Evolutionary conservation across 495 filamentous ascomycete genomes (phyloP).

Genomic region (Geoglossum glabrum): DNA sequence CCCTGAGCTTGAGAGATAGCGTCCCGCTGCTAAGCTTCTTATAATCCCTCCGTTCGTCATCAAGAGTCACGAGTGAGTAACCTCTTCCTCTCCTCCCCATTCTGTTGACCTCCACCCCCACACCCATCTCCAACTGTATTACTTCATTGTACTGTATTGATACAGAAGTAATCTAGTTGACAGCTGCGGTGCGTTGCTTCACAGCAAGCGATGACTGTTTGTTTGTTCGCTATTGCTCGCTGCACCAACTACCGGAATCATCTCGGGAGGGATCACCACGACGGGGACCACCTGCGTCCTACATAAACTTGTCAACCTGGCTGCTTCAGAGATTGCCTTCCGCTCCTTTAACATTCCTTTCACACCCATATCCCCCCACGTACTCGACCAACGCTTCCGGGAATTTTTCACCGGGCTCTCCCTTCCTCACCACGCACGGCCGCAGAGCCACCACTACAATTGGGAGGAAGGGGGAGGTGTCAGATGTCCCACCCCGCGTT

Average conservation of each 20-base stretch:
- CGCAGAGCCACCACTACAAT: background rate
- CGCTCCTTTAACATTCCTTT: background rate
- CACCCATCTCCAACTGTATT: background rate
- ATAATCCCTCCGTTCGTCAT: slow-evolving; percentile 1
- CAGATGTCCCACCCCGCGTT: background rate
- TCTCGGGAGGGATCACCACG: background rate
- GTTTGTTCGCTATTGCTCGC: background rate
- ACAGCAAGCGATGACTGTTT: slow-evolving; percentile 1
- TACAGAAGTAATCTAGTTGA: background rate
- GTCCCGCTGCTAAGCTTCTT: background rate
- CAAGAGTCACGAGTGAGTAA: background rate
- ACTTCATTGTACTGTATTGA: background rate
- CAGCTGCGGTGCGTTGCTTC: background rate
- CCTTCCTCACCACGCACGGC: background rate
- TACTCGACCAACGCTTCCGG: background rate
- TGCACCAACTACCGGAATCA: background rate
- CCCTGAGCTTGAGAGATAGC: background rate
- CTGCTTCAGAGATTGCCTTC: background rate
- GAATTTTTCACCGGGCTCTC: background rate
- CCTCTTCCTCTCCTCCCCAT: background rate
- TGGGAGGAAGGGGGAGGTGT: background rate
- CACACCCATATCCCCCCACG: background rate
- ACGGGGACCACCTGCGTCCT: background rate
- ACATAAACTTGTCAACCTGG: background rate
- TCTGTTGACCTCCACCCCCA: background rate